Evolutionary conservation across 257 asterid species (phyloP).

Genomic region (Solanum acaule): DNA sequence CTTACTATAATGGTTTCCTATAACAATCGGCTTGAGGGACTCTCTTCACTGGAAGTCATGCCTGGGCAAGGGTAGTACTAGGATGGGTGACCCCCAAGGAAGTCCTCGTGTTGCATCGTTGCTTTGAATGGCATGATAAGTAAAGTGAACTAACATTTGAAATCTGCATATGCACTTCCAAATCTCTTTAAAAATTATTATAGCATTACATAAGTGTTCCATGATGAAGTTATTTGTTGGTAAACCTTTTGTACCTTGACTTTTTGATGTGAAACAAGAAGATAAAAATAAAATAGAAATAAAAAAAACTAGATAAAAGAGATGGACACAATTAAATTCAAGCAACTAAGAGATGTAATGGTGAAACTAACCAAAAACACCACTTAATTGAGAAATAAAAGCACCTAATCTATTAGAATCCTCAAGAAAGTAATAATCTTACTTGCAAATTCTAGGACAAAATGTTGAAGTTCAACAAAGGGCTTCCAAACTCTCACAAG

Average conservation of each 20-base stretch:
- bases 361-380: too few species aligned
- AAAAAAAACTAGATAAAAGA: too few species aligned
- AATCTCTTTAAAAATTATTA: background rate
- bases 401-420: too few species aligned
- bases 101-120: background rate
- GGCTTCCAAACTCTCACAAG: too few species aligned
- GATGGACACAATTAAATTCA: too few species aligned
- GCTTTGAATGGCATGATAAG: background rate
- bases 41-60: background rate
- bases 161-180: background rate
- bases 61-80: background rate
- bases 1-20: background rate
- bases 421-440: too few species aligned
- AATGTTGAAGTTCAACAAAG: too few species aligned
- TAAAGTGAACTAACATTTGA: background rate
- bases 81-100: background rate
- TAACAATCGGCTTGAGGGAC: background rate
- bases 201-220: background rate
- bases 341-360: too few species aligned
- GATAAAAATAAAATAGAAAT: too few species aligned
- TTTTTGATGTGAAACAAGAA: too few species aligned
- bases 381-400: too few species aligned
- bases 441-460: too few species aligned
- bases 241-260: background rate
- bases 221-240: background rate